Percentiles rank a stretch among this genome's conserved stretches.
phyloP scores from a whole-genome alignment of 1,139 yeast genomes.

The Geotrichum fermentans region DNA sequence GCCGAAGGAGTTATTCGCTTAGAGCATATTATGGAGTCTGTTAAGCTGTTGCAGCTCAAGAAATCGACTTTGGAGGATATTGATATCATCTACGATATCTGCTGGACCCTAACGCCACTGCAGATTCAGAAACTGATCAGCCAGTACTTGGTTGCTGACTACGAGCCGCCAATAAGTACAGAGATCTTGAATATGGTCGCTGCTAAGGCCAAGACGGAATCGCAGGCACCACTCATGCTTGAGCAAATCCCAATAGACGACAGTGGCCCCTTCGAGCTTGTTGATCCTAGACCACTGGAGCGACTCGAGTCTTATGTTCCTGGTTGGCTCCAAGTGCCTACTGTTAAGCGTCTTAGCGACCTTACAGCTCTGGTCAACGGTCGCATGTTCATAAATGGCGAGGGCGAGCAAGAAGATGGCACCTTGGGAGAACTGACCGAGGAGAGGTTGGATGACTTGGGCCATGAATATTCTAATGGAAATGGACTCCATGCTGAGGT shows the following conservation, averaged over 20 bases:
- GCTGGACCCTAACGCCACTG: constrained; percentile 88
- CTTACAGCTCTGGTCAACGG: constrained; percentile 56
- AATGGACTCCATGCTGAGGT: background rate
- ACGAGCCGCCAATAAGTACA: constrained; percentile 88
- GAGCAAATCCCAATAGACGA: constrained; percentile 56
- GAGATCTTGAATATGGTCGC: constrained; percentile 81
- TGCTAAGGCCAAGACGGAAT: constrained; percentile 58
- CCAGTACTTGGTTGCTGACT: constrained; percentile 89
- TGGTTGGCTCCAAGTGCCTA: constrained; percentile 87
- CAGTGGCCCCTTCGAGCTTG: constrained; percentile 80
- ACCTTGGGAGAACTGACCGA: constrained; percentile 3
- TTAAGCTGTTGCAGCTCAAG: constrained; percentile 86
- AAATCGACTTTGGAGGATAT: constrained; percentile 88
- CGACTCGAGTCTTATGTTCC: constrained; percentile 96
- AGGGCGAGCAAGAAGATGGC: background rate
- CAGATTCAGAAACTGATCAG: constrained; percentile 90
- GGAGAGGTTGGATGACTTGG: constrained; percentile 3
- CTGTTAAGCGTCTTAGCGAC: constrained; percentile 81
- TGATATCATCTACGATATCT: constrained; percentile 87
- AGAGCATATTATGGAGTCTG: constrained; percentile 87
- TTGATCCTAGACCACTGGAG: constrained; percentile 78
- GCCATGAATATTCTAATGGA: constrained; percentile 1
- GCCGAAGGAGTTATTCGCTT: constrained; percentile 86
- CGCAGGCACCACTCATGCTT: constrained; percentile 41
- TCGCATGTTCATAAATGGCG: constrained; percentile 1